Base-by-base conservation (phyloP, 148 eudicot species). In the Fallopia convolvulus region DNA sequence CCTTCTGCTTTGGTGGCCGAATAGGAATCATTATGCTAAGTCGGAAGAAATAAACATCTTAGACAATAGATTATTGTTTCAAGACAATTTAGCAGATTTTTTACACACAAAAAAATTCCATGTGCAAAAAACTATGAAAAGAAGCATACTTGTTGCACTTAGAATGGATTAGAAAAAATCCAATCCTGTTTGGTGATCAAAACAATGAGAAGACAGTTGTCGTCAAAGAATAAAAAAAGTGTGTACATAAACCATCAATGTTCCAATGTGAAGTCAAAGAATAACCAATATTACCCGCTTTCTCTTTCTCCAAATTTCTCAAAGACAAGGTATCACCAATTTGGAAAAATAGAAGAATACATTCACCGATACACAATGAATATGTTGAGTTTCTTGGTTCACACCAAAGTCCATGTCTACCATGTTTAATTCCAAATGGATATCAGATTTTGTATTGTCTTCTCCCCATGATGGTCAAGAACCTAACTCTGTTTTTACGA, bases 1-100 rank as follows among this genome's bases (percentile, higher is more conserved):
- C 97, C 98, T 84, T 92, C 90, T 76, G 98, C 90, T 87, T 94
- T 94, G 80, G 98, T 94, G 74, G 93, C 89, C 76, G 98, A 88
- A 81, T 94, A 94, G 78, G 87, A 83, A 87, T 94, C 98, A 80
- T 90, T 90, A 82, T 94, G 98, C 98, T 94, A 84, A 60, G 83
- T 44, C 53, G 46, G 10, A 20, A 48, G 55, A 73, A 73, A 73
- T 4, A 15, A 33, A 42, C 20, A 33, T 21, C 46, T 68, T 65
- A 65, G 70, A 65, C 18, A 61, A 15, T 61, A 61, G 36, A 23
- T 10, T 61, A 23, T 61, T 61, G 36, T 61, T 23, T 3, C 36
- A 30, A 26, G 26, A 56, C 63, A 56, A 61, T 65, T 32, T 32
- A 65, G 18, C 41, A 65, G 8, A 4, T 13, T 30, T 2, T 13